Conservation (phyloP, 2,329 filamentous ascomycete genomes). For the Berkeleyomyces basicola region DNA sequence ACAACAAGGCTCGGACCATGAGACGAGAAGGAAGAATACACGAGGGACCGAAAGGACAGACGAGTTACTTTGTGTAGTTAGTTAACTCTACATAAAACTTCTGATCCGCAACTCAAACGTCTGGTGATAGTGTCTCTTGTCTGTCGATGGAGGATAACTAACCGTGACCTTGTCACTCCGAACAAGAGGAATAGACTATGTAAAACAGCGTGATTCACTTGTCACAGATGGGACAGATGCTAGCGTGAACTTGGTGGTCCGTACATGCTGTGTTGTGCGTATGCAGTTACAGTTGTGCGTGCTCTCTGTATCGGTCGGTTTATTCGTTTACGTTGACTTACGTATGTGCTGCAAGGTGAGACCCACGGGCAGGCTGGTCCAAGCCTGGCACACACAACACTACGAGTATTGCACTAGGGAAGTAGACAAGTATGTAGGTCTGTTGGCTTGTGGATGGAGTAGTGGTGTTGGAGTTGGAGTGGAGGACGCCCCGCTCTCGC, state of each 20-base stretch:
- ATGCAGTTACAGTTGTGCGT: conserved; percentile 1
- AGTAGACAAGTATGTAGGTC: neutral
- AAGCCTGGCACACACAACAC: neutral
- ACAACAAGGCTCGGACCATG: too few species aligned
- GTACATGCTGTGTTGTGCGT: neutral
- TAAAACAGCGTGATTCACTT: neutral
- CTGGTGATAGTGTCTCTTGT: too few species aligned
- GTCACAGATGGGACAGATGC: neutral
- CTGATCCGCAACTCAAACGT: too few species aligned
- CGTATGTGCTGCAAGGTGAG: neutral
- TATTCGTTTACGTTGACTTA: neutral
- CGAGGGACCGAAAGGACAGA: too few species aligned
- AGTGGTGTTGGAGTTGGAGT: neutral
- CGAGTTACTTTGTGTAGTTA: too few species aligned
- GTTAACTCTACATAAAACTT: too few species aligned
- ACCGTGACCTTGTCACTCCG: too few species aligned
- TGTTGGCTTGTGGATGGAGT: neutral
- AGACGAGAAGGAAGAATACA: too few species aligned
- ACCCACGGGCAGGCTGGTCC: neutral
- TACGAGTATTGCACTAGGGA: neutral
- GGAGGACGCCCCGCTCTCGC: neutral
- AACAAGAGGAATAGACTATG: neutral
- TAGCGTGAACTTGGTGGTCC: neutral
- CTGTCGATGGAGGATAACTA: too few species aligned
- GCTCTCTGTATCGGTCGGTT: neutral